Conservation (phyloP, 2,329 filamentous ascomycete genomes). For the Endothia cerciana region DNA sequence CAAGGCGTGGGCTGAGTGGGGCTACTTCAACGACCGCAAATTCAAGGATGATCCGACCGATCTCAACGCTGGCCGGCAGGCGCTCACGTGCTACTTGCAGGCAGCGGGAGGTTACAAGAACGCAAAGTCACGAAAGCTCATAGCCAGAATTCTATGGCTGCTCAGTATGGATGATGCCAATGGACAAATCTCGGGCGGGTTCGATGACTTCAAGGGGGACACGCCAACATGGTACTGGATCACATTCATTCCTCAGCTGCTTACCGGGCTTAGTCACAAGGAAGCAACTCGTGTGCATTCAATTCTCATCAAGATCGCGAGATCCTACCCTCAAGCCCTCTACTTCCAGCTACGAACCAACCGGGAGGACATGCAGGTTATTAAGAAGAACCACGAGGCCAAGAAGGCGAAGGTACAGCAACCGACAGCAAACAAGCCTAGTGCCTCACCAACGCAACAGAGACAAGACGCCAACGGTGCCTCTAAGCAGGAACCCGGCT, state of each 20-base stretch:
- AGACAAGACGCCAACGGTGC: conserved; percentile 54
- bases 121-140: conserved; percentile 90
- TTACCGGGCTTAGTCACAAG: conserved; percentile 88
- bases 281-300: conserved; percentile 86
- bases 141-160: conserved; percentile 93
- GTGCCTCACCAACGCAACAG: conserved; percentile 51
- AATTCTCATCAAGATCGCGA: conserved; percentile 91
- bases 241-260: conserved; percentile 94
- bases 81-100: conserved; percentile 93
- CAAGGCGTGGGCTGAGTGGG: conserved; percentile 99
- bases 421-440: conserved; percentile 49
- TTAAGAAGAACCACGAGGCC: conserved; percentile 84
- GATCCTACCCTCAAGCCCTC: conserved; percentile 90
- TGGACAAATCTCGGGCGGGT: conserved; percentile 80
- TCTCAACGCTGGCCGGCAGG: conserved; percentile 83
- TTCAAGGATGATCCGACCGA: conserved; percentile 91
- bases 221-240: conserved; percentile 99
- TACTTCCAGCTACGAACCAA: conserved; percentile 96
- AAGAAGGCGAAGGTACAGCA: conserved; percentile 63
- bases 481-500: conserved; percentile 38
- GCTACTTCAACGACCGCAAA: conserved; percentile 93
- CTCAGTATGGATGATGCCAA: conserved; percentile 90
- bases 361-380: conserved; percentile 88
- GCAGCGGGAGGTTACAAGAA: conserved; percentile 97
- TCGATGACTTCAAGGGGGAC: conserved; percentile 96